A percentile compares a stretch with the other conserved stretches of the same genome.
These are phyloP conservation scores for Cadophora sp. DNA, from an alignment of 2,329 filamentous ascomycete species.

Conservation along the genomic window DNA sequence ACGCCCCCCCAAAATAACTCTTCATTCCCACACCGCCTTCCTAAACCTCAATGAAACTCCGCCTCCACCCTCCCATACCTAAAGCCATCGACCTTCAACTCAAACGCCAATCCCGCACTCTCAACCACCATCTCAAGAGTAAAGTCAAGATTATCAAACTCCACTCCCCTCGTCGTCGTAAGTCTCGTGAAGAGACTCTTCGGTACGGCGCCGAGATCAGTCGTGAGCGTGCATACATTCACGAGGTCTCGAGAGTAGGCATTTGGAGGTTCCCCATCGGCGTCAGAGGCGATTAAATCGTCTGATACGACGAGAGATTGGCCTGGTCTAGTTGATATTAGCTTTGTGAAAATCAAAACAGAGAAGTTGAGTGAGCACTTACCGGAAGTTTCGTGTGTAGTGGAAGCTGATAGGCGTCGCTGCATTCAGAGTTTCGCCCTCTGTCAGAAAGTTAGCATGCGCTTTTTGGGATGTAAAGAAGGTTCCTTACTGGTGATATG, in stretches of 20 bases:
- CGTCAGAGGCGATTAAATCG: conserved; percentile 78
- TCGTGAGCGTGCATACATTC: conserved; percentile 81
- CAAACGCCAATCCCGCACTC: conserved; percentile 77
- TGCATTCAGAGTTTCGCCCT: conserved; percentile 80
- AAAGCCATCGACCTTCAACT: conserved; percentile 79
- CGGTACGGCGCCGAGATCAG: conserved; percentile 78
- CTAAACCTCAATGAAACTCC: conserved; percentile 67
- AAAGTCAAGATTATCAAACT: conserved; percentile 84
- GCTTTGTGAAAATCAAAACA: background rate
- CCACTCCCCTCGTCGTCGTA: conserved; percentile 79
- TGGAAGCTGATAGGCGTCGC: conserved; percentile 79
- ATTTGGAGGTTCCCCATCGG: conserved; percentile 64
- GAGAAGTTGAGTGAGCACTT: background rate
- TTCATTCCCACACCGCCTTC: background rate
- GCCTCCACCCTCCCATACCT: conserved; percentile 79
- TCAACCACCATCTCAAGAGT: conserved; percentile 85
- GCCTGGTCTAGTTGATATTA: conserved; percentile 59
- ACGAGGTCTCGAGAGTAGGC: conserved; percentile 66
- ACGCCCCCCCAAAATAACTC: background rate
- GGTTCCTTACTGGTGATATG: conserved; percentile 68
- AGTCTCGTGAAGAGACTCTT: conserved; percentile 75
- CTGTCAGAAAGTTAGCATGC: conserved; percentile 28
- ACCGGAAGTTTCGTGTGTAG: conserved; percentile 79
- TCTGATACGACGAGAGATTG: conserved; percentile 79
- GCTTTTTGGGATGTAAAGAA: background rate